A percentile compares a stretch with the other conserved stretches of the same genome.
Evolutionary conservation across 352 stramenopile genomes (phyloP).

Genomic region (Phytopythium montanum): DNA sequence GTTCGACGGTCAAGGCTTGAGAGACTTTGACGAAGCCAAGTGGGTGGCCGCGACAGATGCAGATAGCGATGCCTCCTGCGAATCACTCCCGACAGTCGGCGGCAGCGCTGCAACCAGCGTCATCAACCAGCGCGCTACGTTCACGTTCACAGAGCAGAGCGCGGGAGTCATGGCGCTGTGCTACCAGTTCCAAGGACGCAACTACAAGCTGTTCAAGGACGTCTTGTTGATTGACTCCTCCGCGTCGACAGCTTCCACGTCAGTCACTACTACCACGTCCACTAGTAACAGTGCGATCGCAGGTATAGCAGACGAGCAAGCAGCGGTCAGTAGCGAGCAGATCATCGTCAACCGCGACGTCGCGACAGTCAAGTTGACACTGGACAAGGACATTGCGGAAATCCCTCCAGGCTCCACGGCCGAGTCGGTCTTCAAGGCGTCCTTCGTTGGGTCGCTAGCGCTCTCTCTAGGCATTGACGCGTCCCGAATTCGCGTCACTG

Average conservation of each 20-base stretch:
- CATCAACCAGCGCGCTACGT: slow-evolving; percentile 33
- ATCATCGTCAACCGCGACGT: slow-evolving; percentile 44
- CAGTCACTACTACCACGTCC: neutral
- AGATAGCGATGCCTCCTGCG: slow-evolving; percentile 34
- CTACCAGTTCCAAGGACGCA: slow-evolving; percentile 52
- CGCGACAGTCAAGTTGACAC: slow-evolving; percentile 40
- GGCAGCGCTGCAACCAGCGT: slow-evolving; percentile 31
- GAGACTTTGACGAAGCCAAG: slow-evolving; percentile 63
- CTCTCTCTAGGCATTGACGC: slow-evolving; percentile 40
- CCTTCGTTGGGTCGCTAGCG: slow-evolving; percentile 32
- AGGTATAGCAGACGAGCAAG: slow-evolving; percentile 20
- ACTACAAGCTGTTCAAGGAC: slow-evolving; percentile 47
- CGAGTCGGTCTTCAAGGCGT: slow-evolving; percentile 44
- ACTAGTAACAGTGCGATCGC: slow-evolving; percentile 10
- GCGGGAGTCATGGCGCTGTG: slow-evolving; percentile 36
- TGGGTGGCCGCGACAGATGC: slow-evolving; percentile 34
- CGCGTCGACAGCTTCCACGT: neutral
- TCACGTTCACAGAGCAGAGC: slow-evolving; percentile 39
- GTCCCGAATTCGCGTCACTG: slow-evolving; percentile 48
- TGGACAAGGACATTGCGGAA: slow-evolving; percentile 59
- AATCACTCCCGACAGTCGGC: slow-evolving; percentile 28
- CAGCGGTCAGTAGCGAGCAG: slow-evolving; percentile 21
- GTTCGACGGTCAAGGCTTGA: slow-evolving; percentile 47
- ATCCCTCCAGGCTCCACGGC: slow-evolving; percentile 44
- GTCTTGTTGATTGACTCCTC: slow-evolving; percentile 37